Evolutionary conservation across 2,329 filamentous ascomycete genomes (phyloP).

Genomic region (Exophiala mesophila): DNA sequence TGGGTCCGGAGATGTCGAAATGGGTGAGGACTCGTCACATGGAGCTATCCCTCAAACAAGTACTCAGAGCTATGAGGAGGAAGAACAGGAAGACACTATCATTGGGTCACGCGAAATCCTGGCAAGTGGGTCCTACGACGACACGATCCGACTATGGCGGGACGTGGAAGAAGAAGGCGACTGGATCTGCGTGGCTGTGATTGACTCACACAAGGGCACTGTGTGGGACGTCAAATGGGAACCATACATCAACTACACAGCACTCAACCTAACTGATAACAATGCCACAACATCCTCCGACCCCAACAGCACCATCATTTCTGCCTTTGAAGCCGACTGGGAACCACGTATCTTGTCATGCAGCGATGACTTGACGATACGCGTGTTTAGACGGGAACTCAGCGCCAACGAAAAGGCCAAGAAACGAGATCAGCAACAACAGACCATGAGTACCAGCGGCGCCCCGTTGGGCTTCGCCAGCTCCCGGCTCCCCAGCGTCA

Average conservation of each 20-base stretch:
- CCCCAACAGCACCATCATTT: conserved; percentile 2
- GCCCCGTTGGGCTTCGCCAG: conserved; percentile 20
- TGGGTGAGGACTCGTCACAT: conserved; percentile 4
- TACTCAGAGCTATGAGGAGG: conserved; percentile 2
- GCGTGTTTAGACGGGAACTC: conserved; percentile 68
- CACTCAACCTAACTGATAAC: conserved; percentile 6
- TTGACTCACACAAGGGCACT: conserved; percentile 76
- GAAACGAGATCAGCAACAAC: conserved; percentile 12
- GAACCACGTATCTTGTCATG: conserved; percentile 65
- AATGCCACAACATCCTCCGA: background rate
- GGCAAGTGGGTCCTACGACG: conserved; percentile 89
- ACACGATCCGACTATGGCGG: conserved; percentile 81
- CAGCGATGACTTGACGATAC: conserved; percentile 75
- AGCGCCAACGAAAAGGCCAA: conserved; percentile 48
- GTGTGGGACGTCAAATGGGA: conserved; percentile 83
- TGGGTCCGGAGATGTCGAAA: conserved; percentile 14
- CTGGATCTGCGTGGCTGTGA: conserved; percentile 81
- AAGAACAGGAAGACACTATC: conserved; percentile 15
- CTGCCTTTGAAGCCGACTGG: conserved; percentile 32
- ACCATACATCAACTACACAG: conserved; percentile 19
- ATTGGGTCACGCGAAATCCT: conserved; percentile 56
- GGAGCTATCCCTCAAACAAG: conserved; percentile 1
- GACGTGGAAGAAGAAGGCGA: conserved; percentile 72
- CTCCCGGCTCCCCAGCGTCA: conserved; percentile 73
- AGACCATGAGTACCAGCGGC: background rate